phyloP scores from a whole-genome alignment of 345 rosid genomes.

The Melastoma malabathricum region DNA sequence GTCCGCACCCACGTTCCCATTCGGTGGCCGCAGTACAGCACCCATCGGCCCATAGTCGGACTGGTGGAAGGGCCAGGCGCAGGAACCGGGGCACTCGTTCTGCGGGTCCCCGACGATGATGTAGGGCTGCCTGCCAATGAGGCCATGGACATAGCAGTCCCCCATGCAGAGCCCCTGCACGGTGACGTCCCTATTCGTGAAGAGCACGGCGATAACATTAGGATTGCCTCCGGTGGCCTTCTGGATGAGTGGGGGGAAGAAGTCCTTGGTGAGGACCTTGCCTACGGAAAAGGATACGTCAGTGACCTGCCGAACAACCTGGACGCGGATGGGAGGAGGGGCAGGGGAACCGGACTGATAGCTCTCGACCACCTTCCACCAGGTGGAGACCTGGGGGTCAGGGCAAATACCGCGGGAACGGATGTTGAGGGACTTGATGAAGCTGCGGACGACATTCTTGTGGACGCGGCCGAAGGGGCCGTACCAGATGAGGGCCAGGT shows the following conservation, averaged over 20 bases:
- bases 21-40: constrained; percentile 36
- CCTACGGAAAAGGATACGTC: constrained; percentile 30
- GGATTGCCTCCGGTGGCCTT: constrained; percentile 14
- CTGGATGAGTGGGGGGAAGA: constrained; percentile 11
- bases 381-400: constrained; percentile 16
- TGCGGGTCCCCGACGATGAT: constrained; percentile 48
- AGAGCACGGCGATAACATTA: constrained; percentile 24
- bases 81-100: constrained; percentile 46
- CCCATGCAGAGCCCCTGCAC: constrained; percentile 34
- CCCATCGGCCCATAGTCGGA: constrained; percentile 31
- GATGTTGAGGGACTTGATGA: constrained; percentile 13
- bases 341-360: constrained; percentile 15
- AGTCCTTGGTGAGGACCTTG: constrained; percentile 21
- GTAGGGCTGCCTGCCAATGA: constrained; percentile 25
- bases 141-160: constrained; percentile 31
- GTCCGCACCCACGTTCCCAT: constrained; percentile 43
- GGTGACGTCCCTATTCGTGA: constrained; percentile 28
- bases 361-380: constrained; percentile 32
- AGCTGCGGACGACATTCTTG: constrained; percentile 12
- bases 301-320: constrained; percentile 18
- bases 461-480: constrained; percentile 16
- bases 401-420: not conserved
- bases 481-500: constrained; percentile 20
- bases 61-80: constrained; percentile 59
- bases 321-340: constrained; percentile 16